Conservation (phyloP, 164 flowering plant genomes). For the Magnolia changhungtana region DNA sequence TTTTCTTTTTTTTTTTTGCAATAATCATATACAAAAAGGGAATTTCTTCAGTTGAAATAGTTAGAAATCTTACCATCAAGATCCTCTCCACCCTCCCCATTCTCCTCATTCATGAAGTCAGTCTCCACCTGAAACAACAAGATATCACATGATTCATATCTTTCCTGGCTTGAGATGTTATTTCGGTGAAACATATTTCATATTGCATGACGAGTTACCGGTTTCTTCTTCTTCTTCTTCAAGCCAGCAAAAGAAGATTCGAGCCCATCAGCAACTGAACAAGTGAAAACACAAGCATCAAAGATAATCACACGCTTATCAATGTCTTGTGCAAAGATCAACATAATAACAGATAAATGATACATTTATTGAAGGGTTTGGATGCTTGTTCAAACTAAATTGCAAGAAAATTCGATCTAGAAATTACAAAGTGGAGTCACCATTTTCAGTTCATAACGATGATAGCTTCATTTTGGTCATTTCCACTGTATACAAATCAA, state of each 20-base stretch:
- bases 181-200: background rate
- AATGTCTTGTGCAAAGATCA: no score
- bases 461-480: background rate
- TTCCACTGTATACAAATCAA: no score
- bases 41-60: background rate
- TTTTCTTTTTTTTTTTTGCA: background rate
- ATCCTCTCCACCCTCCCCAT: conserved; percentile 53
- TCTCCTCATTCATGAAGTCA: conserved; percentile 54
- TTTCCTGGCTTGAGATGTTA: background rate
- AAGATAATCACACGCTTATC: background rate
- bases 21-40: background rate
- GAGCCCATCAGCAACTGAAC: conserved; percentile 72
- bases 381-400: background rate
- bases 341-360: background rate
- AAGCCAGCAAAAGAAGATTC: conserved; percentile 68
- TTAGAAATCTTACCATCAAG: conserved; percentile 46
- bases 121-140: conserved; percentile 50
- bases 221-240: conserved; percentile 96
- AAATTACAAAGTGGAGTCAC: background rate
- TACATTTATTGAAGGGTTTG: background rate
- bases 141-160: background rate
- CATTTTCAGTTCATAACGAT: background rate
- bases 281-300: background rate
- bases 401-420: background rate
- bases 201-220: conserved; percentile 36